These are phyloP conservation scores for Asterophora lycoperdoides DNA, from an alignment of 768 basidiomycete genomes.

Conservation along the genomic window DNA sequence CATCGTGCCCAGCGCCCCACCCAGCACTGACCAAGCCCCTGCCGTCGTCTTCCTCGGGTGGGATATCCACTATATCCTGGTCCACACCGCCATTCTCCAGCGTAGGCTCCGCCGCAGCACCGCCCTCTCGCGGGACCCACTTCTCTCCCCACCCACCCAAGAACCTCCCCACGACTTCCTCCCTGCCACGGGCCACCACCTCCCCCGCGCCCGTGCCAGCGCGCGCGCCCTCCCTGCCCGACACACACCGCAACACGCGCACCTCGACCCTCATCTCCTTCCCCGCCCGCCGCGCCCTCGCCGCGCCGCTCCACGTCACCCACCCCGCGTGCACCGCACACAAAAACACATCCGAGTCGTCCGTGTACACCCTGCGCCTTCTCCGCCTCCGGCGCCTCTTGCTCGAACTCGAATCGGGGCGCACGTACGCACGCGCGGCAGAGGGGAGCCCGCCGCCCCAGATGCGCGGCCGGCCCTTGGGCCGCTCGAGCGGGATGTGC, in stretches of 20 bases:
- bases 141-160: slow-evolving; percentile 42
- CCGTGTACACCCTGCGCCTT: slow-evolving; percentile 53
- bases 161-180: slow-evolving; percentile 45
- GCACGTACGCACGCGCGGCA: background rate
- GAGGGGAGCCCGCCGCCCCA: slow-evolving; percentile 64
- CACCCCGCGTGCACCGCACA: slow-evolving; percentile 68
- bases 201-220: no score
- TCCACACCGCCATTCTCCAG: slow-evolving; percentile 7
- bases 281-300: slow-evolving; percentile 34
- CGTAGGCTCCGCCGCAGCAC: slow-evolving; percentile 20
- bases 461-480: slow-evolving; percentile 45
- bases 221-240: slow-evolving; percentile 12
- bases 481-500: slow-evolving; percentile 53
- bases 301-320: slow-evolving; percentile 42
- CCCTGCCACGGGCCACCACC: slow-evolving; percentile 21
- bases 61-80: slow-evolving; percentile 20
- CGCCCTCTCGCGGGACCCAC: slow-evolving; percentile 24
- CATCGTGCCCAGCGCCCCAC: slow-evolving; percentile 80
- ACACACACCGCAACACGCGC: slow-evolving; percentile 34
- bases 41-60: slow-evolving; percentile 50
- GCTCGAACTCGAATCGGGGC: background rate
- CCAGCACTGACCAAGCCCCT: slow-evolving; percentile 59
- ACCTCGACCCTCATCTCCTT: slow-evolving; percentile 39
- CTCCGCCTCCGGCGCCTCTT: slow-evolving; percentile 6
- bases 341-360: slow-evolving; percentile 69